Evolutionary conservation across 257 asterid genomes (phyloP).

Genomic region (Echites panduratus): DNA sequence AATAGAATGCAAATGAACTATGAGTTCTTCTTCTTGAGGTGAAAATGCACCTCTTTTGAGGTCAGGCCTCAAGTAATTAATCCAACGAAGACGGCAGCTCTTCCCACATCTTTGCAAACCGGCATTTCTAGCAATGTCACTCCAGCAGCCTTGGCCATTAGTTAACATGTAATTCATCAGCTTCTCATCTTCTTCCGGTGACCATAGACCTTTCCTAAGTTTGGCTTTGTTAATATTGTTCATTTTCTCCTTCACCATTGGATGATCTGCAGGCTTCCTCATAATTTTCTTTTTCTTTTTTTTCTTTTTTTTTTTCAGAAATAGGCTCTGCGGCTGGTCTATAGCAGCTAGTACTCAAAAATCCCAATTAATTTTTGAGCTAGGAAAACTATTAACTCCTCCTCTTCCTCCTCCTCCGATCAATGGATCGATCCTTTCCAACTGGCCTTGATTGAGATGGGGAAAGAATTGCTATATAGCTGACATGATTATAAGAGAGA

Average conservation of each 20-base stretch:
- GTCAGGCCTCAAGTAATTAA: conserved; percentile 77
- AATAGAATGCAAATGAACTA: conserved; percentile 75
- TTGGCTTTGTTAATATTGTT: conserved; percentile 22
- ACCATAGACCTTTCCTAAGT: conserved; percentile 77
- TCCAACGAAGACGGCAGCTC: conserved; percentile 82
- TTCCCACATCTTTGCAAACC: conserved; percentile 75
- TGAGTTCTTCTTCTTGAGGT: conserved; percentile 66
- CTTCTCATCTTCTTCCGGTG: conserved; percentile 86
- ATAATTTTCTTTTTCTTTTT: too few species aligned
- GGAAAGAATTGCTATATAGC: conserved; percentile 37
- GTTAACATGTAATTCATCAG: conserved; percentile 65
- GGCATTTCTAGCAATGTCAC: conserved; percentile 80
- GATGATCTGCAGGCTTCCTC: conserved; percentile 41
- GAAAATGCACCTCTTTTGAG: conserved; percentile 87
- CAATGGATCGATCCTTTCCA: conserved; percentile 24
- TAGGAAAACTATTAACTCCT: background rate
- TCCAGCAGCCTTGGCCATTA: conserved; percentile 88
- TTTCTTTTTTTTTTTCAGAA: too few species aligned
- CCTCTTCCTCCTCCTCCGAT: background rate
- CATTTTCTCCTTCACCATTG: conserved; percentile 20
- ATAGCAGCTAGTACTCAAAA: too few species aligned
- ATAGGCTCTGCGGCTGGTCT: too few species aligned
- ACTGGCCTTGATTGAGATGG: conserved; percentile 41
- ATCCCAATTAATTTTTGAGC: too few species aligned
- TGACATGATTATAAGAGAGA: conserved; percentile 32